phyloP scores from a whole-genome alignment of 1,284 basidiomycete genomes.

The Cutaneotrichosporon sp. region DNA sequence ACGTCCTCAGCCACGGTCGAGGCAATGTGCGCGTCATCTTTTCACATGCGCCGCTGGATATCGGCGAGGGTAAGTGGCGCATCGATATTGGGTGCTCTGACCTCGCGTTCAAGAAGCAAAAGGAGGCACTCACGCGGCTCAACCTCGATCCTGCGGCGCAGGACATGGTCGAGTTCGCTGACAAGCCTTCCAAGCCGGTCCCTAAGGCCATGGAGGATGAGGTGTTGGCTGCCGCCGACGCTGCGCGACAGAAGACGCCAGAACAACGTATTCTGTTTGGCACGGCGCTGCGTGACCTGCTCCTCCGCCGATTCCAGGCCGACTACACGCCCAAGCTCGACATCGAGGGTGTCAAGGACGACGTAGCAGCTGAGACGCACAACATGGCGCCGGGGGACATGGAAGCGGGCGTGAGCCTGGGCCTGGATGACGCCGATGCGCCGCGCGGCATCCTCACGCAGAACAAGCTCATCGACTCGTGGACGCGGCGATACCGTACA shows the following conservation, averaged over 20 bases:
- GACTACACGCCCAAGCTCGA: slow-evolving; percentile 31
- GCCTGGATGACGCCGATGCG: slow-evolving; percentile 9
- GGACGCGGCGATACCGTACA: slow-evolving; percentile 67
- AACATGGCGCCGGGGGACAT: slow-evolving; percentile 38
- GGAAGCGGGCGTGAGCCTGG: slow-evolving; percentile 36
- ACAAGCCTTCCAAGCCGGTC: background rate
- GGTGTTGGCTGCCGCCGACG: background rate
- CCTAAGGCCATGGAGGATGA: slow-evolving; percentile 7
- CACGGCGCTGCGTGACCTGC: slow-evolving; percentile 66
- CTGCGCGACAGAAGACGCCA: background rate
- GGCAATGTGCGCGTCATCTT: slow-evolving; percentile 62
- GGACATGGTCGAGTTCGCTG: slow-evolving; percentile 41
- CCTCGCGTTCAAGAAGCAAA: slow-evolving; percentile 68
- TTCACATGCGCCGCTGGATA: slow-evolving; percentile 53
- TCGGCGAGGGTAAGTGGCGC: slow-evolving; percentile 61
- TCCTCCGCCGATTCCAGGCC: slow-evolving; percentile 60
- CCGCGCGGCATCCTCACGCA: slow-evolving; percentile 62
- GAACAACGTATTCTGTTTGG: slow-evolving; percentile 62
- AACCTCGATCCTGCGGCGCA: slow-evolving; percentile 60
- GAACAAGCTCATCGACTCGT: slow-evolving; percentile 70
- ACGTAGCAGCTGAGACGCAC: slow-evolving; percentile 24
- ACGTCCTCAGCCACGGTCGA: slow-evolving; percentile 57
- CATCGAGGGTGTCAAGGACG: background rate
- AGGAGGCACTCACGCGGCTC: slow-evolving; percentile 63
- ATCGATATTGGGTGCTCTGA: slow-evolving; percentile 71